These are phyloP conservation scores for Fibroporia radiculosa DNA, from an alignment of 768 basidiomycete species.

Conservation along the genomic window DNA sequence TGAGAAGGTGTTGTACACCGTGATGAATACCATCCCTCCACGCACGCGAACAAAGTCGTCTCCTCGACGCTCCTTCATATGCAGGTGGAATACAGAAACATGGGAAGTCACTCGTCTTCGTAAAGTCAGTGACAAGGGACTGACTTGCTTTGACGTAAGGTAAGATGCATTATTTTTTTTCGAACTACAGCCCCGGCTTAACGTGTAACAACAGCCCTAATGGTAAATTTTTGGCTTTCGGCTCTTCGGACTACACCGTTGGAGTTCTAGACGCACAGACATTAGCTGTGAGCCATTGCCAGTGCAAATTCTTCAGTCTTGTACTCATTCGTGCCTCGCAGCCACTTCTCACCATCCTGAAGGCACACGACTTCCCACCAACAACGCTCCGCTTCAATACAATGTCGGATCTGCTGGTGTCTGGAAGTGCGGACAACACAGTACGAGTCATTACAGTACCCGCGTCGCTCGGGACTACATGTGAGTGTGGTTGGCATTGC, in stretches of 20 bases:
- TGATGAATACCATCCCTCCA: conserved; percentile 62
- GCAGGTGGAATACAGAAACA: conserved; percentile 64
- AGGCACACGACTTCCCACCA: conserved; percentile 91
- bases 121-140: conserved; percentile 69
- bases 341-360: conserved; percentile 83
- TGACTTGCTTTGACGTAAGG: conserved; percentile 91
- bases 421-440: conserved; percentile 87
- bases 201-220: conserved; percentile 66
- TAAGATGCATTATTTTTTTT: conserved; percentile 31
- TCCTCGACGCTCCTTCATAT: conserved; percentile 54
- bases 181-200: no score
- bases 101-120: conserved; percentile 63
- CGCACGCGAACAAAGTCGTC: conserved; percentile 46
- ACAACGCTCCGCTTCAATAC: conserved; percentile 89
- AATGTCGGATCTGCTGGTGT: conserved; percentile 68
- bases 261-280: conserved; percentile 77
- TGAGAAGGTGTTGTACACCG: conserved; percentile 52
- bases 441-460: conserved; percentile 77
- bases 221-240: conserved; percentile 78
- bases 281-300: conserved; percentile 51
- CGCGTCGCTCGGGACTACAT: conserved; percentile 37
- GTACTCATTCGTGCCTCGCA: conserved; percentile 24
- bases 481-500: conserved; percentile 33
- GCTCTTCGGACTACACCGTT: conserved; percentile 80
- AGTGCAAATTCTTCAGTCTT: not conserved